Conservation (phyloP, 2,329 filamentous ascomycete species). For the Xylaria hypoxylon region DNA sequence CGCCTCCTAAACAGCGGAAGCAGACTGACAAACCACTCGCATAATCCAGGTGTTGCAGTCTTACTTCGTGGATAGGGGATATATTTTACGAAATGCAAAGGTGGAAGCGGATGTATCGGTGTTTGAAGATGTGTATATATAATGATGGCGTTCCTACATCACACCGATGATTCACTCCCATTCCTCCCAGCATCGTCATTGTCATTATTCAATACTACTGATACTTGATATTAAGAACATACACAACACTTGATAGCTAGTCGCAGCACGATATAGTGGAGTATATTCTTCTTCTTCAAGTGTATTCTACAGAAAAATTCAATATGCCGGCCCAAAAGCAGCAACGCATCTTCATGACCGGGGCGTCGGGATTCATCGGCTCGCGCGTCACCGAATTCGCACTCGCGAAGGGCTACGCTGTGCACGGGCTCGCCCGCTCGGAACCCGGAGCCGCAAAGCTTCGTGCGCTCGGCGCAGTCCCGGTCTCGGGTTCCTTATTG, state of each 20-base stretch:
- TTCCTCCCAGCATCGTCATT: background rate
- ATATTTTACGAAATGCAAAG: background rate
- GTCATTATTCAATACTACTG: background rate
- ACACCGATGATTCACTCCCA: background rate
- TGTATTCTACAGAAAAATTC: background rate
- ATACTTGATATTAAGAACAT: background rate
- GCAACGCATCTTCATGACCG: conserved; percentile 55
- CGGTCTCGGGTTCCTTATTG: conserved; percentile 56
- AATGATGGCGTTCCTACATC: background rate
- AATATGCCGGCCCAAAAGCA: conserved; percentile 38
- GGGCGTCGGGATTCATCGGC: conserved; percentile 56
- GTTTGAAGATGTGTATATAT: conserved; percentile 16
- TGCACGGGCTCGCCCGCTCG: conserved; percentile 57
- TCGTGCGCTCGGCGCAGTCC: conserved; percentile 53
- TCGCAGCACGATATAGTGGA: background rate
- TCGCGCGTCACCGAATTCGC: conserved; percentile 52
- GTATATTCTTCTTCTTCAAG: background rate
- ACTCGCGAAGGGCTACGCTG: conserved; percentile 54
- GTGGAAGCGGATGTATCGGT: background rate
- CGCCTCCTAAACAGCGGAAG: background rate
- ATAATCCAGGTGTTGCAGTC: background rate
- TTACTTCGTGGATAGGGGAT: background rate
- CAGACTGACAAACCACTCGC: background rate
- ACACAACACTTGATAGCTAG: background rate
- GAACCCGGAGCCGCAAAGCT: conserved; percentile 53